A percentile compares a stretch with the other conserved stretches of the same genome.
These are phyloP conservation scores for Globisporangium paroecandrum DNA, from an alignment of 352 stramenopile genomes.

Conservation along the genomic window DNA sequence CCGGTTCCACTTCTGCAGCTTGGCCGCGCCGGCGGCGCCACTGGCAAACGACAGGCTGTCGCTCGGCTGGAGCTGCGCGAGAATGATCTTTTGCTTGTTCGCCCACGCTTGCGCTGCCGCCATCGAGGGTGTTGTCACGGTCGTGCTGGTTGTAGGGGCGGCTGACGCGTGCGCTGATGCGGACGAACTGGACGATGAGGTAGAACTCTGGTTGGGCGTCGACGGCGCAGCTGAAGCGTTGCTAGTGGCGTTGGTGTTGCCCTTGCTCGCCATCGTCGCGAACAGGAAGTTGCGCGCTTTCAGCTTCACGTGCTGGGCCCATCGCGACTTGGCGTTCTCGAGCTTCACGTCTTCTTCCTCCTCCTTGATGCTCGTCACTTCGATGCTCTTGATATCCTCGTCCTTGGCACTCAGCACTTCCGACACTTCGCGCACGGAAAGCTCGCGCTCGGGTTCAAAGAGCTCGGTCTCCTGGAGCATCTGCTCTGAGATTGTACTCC, in stretches of 20 bases:
- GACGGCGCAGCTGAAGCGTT: constrained; percentile 3
- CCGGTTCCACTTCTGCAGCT: constrained; percentile 83
- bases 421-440: constrained; percentile 68
- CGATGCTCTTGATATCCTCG: constrained; percentile 60
- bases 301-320: constrained; percentile 84
- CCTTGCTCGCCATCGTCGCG: constrained; percentile 41
- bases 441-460: constrained; percentile 77
- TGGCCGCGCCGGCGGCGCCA: constrained; percentile 39
- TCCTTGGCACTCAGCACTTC: constrained; percentile 68
- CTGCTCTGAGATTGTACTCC: constrained; percentile 79
- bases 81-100: constrained; percentile 67
- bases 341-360: constrained; percentile 81
- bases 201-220: constrained; percentile 2
- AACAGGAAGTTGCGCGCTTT: constrained; percentile 79
- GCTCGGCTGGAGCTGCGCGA: constrained; percentile 44
- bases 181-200: not conserved
- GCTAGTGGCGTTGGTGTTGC: not conserved
- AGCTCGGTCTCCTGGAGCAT: constrained; percentile 83
- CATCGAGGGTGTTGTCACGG: constrained; percentile 34
- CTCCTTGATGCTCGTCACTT: constrained; percentile 84
- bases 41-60: constrained; percentile 24
- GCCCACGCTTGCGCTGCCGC: constrained; percentile 66
- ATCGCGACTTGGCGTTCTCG: constrained; percentile 78
- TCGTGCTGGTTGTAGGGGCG: constrained; percentile 5
- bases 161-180: not conserved